These are phyloP conservation scores for Mucor mucedo DNA, from an alignment of 371 early-diverging fungal genomes.

Conservation along the genomic window DNA sequence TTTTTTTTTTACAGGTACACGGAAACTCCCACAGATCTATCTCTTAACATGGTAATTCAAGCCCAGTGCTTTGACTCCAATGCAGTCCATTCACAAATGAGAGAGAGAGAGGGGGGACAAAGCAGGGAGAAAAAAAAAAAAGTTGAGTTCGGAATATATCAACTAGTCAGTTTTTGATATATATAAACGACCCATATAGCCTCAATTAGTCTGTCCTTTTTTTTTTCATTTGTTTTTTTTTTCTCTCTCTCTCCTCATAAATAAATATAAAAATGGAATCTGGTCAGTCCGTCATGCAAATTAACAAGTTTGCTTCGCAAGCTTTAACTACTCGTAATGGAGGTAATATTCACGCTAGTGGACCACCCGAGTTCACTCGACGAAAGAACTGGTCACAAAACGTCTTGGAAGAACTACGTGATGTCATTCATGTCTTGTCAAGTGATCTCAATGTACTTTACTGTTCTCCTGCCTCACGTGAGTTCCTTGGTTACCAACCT, in stretches of 20 bases:
- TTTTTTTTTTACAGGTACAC: not conserved
- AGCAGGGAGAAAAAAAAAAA: not conserved
- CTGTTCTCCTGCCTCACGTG: constrained; percentile 43
- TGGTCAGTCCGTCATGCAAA: constrained; percentile 22
- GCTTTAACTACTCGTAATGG: constrained; percentile 17
- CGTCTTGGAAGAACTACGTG: constrained; percentile 56
- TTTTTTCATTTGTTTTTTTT: constrained; percentile 3
- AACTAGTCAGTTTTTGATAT: not conserved
- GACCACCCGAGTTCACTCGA: constrained; percentile 44
- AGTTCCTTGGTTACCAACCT: constrained; percentile 53
- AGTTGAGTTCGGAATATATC: not conserved
- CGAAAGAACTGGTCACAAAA: constrained; percentile 52
- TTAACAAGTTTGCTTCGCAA: constrained; percentile 28
- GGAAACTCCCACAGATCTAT: not conserved
- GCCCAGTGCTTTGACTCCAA: constrained; percentile 12
- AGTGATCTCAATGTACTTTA: constrained; percentile 26
- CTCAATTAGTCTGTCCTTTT: not conserved
- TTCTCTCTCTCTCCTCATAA: not conserved
- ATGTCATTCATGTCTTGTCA: constrained; percentile 35
- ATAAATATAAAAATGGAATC: constrained; percentile 20
- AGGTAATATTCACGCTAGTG: not conserved
- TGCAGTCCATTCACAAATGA: not conserved
- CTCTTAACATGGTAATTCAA: constrained; percentile 3
- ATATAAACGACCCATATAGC: too few species aligned
- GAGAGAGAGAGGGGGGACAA: too few species aligned